Evolutionary conservation across 305 asterid genomes (phyloP).

Genomic region (Plantago coronopus): DNA sequence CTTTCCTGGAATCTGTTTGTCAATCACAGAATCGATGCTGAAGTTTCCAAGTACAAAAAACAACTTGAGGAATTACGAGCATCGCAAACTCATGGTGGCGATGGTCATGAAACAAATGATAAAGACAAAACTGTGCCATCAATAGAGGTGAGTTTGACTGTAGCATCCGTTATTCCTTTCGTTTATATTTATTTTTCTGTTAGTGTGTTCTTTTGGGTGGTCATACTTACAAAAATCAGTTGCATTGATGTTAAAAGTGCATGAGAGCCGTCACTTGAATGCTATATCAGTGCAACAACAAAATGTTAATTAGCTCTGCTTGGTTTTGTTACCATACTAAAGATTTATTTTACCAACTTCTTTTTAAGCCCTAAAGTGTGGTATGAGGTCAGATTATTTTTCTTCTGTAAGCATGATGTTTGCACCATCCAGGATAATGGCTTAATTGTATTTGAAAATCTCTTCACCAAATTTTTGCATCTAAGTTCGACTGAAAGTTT

Average conservation of each 20-base stretch:
- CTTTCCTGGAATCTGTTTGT: constrained; percentile 25
- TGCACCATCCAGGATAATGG: neutral
- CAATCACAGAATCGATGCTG: constrained; percentile 71
- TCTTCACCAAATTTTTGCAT: too few relatives aligned
- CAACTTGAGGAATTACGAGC: constrained; percentile 56
- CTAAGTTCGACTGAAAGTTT: too few relatives aligned
- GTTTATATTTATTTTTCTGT: neutral
- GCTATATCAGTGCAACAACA: neutral
- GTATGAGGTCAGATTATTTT: neutral
- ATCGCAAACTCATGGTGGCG: constrained; percentile 35
- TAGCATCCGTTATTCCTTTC: constrained; percentile 5
- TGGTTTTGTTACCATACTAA: neutral
- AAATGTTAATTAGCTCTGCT: too few relatives aligned
- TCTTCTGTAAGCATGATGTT: neutral
- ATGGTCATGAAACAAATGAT: constrained; percentile 35
- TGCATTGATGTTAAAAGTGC: constrained; percentile 13
- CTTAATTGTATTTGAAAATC: neutral
- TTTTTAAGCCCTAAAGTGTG: neutral
- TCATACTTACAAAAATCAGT: constrained; percentile 14
- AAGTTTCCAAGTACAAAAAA: constrained; percentile 66
- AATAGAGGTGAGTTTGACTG: constrained; percentile 56
- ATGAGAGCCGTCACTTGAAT: constrained; percentile 13
- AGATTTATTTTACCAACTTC: neutral
- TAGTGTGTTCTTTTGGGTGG: neutral
- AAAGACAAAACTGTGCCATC: constrained; percentile 43